These are phyloP conservation scores for Guyanaporus albipodus DNA, from an alignment of 768 basidiomycete genomes.

Conservation along the genomic window DNA sequence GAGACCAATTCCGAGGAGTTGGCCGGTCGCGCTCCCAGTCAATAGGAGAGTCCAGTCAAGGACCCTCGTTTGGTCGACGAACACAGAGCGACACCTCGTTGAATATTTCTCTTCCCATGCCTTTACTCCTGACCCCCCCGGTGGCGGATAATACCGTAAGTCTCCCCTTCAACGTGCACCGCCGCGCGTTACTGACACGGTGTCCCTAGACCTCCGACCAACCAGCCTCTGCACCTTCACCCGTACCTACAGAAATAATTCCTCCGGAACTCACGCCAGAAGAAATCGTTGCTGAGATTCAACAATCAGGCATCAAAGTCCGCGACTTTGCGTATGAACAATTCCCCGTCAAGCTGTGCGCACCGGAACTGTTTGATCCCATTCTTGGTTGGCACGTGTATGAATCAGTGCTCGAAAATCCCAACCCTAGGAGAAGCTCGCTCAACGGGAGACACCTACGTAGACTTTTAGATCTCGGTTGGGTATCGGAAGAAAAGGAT, in stretches of 20 bases:
- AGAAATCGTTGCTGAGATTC: constrained; percentile 32
- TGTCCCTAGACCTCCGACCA: constrained; percentile 9
- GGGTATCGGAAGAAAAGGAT: constrained; percentile 24
- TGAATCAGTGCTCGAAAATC: constrained; percentile 23
- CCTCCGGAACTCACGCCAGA: constrained; percentile 31
- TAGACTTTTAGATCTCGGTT: constrained; percentile 27
- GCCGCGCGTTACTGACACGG: constrained; percentile 5
- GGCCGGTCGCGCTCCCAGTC: constrained; percentile 21
- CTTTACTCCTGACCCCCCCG: constrained; percentile 4
- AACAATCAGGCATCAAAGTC: constrained; percentile 27
- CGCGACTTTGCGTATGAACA: constrained; percentile 31
- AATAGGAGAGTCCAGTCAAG: constrained; percentile 24
- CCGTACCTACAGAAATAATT: constrained; percentile 33
- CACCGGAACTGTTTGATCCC: constrained; percentile 31
- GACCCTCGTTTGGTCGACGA: constrained; percentile 18
- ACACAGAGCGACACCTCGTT: constrained; percentile 26
- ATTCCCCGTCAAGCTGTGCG: constrained; percentile 12
- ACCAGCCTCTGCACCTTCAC: constrained; percentile 26
- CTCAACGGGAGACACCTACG: constrained; percentile 26
- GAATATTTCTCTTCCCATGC: constrained; percentile 7
- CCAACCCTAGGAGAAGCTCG: constrained; percentile 13
- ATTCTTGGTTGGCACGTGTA: constrained; percentile 31
- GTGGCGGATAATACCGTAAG: constrained; percentile 28
- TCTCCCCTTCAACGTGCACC: neutral
- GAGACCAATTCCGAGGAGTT: constrained; percentile 9